A percentile compares a stretch with the other conserved stretches of the same genome.
Evolutionary conservation across 2,329 filamentous ascomycete species (phyloP).

Genomic region (Exophiala lecanii-corni): DNA sequence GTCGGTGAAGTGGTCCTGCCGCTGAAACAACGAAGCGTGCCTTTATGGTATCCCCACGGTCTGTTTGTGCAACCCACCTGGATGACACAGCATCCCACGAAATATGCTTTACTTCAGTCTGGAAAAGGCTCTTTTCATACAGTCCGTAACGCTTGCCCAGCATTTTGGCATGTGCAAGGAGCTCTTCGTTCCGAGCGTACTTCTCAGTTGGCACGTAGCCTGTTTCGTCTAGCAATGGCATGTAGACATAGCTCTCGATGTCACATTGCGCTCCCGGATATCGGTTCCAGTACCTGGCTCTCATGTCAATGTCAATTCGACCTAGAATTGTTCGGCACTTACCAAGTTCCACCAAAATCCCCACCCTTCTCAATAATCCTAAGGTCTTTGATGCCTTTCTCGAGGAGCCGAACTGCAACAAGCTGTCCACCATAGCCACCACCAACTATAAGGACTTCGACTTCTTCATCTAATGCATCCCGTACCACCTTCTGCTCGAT

Average conservation of each 20-base stretch:
- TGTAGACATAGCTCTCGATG: conserved; percentile 20
- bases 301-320: no score
- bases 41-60: conserved; percentile 27
- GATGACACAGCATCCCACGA: conserved; percentile 16
- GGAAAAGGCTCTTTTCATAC: conserved; percentile 17
- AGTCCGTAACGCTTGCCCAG: conserved; percentile 15
- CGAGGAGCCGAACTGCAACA: conserved; percentile 15
- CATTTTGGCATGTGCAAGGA: conserved; percentile 16
- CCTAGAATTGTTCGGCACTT: background rate
- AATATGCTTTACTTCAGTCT: conserved; percentile 16
- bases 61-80: conserved; percentile 22
- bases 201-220: conserved; percentile 22
- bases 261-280: conserved; percentile 24
- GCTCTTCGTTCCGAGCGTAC: conserved; percentile 17
- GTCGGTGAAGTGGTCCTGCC: conserved; percentile 34
- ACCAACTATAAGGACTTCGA: conserved; percentile 23
- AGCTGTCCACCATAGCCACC: conserved; percentile 20
- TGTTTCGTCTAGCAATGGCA: conserved; percentile 21
- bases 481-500: conserved; percentile 1
- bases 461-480: conserved; percentile 9
- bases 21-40: conserved; percentile 39
- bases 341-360: conserved; percentile 24
- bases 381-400: conserved; percentile 13
- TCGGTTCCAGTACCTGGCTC: conserved; percentile 22
- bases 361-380: conserved; percentile 33